Evolutionary conservation across 371 early-diverging fungal genomes (phyloP).

Genomic region (Mucor circinelloides): DNA sequence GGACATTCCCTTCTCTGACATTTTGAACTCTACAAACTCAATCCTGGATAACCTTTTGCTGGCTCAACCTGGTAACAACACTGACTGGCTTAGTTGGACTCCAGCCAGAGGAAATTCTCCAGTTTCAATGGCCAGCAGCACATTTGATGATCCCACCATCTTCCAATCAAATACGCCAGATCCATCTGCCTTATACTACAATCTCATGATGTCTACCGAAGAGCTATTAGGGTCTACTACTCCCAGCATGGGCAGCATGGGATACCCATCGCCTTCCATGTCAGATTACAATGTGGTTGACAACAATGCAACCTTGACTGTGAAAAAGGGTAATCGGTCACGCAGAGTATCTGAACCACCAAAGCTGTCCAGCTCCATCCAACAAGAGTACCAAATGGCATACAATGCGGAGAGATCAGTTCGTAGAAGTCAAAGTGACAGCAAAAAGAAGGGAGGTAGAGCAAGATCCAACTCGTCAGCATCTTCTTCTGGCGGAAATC

Average conservation of each 20-base stretch:
- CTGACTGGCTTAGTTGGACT: constrained; percentile 28
- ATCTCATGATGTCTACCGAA: constrained; percentile 3
- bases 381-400: neutral
- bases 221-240: neutral
- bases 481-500: neutral
- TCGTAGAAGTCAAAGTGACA: constrained; percentile 18
- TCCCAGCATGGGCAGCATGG: neutral
- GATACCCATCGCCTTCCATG: constrained; percentile 9
- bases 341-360: constrained; percentile 33
- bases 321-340: constrained; percentile 10
- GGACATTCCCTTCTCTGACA: constrained; percentile 1
- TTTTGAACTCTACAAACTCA: neutral
- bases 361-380: constrained; percentile 1
- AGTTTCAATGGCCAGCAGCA: neutral
- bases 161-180: constrained; percentile 8
- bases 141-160: constrained; percentile 7
- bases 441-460: constrained; percentile 3
- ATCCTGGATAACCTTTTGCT: constrained; percentile 10
- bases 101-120: constrained; percentile 17
- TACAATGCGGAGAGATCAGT: neutral
- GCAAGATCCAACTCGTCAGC: constrained; percentile 15
- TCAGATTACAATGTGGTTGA: neutral
- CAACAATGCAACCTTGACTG: constrained; percentile 3
- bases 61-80: neutral
- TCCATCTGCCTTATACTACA: neutral